Conservation (phyloP, 2,329 filamentous ascomycete genomes). For the Trichophyton verrucosum region DNA sequence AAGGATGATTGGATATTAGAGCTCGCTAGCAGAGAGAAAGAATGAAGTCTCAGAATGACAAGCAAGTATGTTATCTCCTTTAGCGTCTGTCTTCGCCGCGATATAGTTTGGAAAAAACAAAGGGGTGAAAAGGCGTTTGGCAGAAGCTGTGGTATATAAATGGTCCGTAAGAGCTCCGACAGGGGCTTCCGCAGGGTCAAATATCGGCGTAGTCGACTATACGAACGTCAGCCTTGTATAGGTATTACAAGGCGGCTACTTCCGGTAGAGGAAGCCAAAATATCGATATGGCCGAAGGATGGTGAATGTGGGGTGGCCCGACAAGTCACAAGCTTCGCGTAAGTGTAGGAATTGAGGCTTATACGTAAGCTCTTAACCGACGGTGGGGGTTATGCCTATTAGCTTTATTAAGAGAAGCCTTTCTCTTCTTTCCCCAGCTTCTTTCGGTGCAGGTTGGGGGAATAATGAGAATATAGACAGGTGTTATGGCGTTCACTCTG, state of each 20-base stretch:
- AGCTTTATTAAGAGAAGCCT: not conserved
- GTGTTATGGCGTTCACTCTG: not conserved
- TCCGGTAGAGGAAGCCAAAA: not conserved
- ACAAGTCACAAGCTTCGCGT: not conserved
- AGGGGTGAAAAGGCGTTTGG: not conserved
- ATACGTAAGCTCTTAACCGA: not conserved
- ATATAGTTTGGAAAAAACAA: not conserved
- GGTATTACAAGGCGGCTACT: slow-evolving; percentile 1
- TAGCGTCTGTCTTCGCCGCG: not conserved
- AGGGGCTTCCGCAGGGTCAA: not conserved
- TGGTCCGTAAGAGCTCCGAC: not conserved
- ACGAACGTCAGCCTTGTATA: slow-evolving; percentile 1
- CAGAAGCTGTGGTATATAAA: not conserved
- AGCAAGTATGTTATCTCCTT: not conserved
- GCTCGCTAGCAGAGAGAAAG: not conserved
- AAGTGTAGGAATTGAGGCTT: not conserved
- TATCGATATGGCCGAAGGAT: not conserved
- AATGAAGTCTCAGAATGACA: not conserved
- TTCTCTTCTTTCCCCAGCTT: not conserved
- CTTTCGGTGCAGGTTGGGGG: no score
- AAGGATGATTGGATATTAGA: not conserved
- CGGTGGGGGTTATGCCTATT: not conserved
- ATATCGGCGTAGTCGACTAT: not conserved
- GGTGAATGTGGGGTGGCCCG: not conserved
- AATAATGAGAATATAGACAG: not conserved